Evolutionary conservation across 1,139 yeast species (phyloP).

Genomic region (Wickerhamomyces sp.): DNA sequence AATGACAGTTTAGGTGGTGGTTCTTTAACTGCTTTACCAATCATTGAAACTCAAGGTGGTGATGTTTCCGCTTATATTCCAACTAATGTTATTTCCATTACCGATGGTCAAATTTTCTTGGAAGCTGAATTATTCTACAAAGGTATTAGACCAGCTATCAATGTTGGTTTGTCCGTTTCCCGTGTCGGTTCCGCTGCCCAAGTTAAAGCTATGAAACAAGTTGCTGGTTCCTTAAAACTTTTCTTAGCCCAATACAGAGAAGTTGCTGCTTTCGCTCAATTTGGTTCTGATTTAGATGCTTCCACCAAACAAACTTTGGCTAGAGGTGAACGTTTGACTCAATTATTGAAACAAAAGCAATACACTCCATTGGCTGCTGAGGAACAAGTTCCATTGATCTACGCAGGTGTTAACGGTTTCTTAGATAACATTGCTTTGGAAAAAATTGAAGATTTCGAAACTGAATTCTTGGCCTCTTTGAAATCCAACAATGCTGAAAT

Average conservation of each 20-base stretch:
- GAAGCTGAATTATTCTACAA: slow-evolving; percentile 99
- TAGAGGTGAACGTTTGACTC: slow-evolving; percentile 99
- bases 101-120: slow-evolving; percentile 97
- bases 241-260: slow-evolving; percentile 99
- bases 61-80: slow-evolving; percentile 98
- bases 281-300: slow-evolving; percentile 99
- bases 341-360: slow-evolving; percentile 97
- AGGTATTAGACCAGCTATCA: slow-evolving; percentile 99
- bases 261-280: slow-evolving; percentile 99
- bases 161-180: slow-evolving; percentile 99
- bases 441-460: slow-evolving; percentile 89
- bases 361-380: slow-evolving; percentile 96
- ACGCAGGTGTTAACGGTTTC: slow-evolving; percentile 99
- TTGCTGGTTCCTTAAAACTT: slow-evolving; percentile 99
- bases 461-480: slow-evolving; percentile 85
- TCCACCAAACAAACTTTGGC: slow-evolving; percentile 98
- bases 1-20: slow-evolving; percentile 87
- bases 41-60: slow-evolving; percentile 99
- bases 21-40: slow-evolving; percentile 93
- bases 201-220: slow-evolving; percentile 99
- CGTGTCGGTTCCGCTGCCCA: slow-evolving; percentile 99
- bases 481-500: slow-evolving; percentile 86
- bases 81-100: slow-evolving; percentile 94
- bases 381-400: slow-evolving; percentile 98
- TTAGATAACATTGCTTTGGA: slow-evolving; percentile 83